Percentiles rank a stretch among this genome's conserved stretches.
phyloP scores from a whole-genome alignment of 2,329 filamentous ascomycete genomes.

The Scedosporium apiospermum region DNA sequence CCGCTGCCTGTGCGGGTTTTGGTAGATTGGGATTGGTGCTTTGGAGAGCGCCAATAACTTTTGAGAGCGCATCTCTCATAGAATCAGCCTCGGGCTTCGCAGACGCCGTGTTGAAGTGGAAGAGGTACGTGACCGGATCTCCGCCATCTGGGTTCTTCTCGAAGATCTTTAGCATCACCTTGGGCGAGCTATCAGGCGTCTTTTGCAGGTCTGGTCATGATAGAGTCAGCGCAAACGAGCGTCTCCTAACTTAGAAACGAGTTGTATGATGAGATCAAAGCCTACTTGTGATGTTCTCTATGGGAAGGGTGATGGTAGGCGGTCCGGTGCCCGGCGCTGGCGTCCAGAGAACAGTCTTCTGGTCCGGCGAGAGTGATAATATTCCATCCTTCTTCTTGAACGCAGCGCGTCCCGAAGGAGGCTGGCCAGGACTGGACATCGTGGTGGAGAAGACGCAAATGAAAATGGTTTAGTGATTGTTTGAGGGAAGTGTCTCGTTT shows the following conservation, averaged over 20 bases:
- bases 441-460: constrained; percentile 5
- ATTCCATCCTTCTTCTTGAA: constrained; percentile 97
- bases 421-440: constrained; percentile 33
- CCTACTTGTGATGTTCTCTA: constrained; percentile 76
- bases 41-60: constrained; percentile 63
- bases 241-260: background rate
- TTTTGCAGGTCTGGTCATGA: constrained; percentile 70
- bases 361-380: constrained; percentile 64
- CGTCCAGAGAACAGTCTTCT: constrained; percentile 71
- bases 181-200: constrained; percentile 76
- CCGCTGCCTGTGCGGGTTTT: constrained; percentile 28
- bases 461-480: background rate
- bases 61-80: constrained; percentile 73
- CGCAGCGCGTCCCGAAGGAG: constrained; percentile 56
- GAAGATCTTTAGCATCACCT: constrained; percentile 91
- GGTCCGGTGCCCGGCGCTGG: constrained; percentile 54
- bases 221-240: background rate
- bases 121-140: constrained; percentile 65
- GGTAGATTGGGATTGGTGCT: constrained; percentile 40
- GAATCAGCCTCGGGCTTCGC: constrained; percentile 77
- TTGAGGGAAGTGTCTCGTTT: background rate
- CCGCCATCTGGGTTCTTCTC: constrained; percentile 52
- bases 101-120: constrained; percentile 76
- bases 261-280: background rate
- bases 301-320: constrained; percentile 57